Evolutionary conservation across 2,329 filamentous ascomycete species (phyloP).

Genomic region (Botryosphaeria dothidea): DNA sequence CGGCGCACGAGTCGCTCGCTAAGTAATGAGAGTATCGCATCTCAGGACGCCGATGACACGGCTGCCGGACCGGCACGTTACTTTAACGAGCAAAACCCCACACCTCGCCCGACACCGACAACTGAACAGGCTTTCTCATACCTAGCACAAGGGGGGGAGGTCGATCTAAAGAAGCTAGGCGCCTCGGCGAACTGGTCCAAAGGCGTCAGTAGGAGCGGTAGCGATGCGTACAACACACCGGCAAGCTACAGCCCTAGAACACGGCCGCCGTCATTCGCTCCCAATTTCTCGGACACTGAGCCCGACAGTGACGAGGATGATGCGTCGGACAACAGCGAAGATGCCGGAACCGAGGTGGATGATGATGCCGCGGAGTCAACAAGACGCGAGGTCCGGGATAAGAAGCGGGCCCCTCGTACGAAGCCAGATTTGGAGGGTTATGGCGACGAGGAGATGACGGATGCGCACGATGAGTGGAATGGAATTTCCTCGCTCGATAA

Average conservation of each 20-base stretch:
- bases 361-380: not conserved
- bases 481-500: not conserved
- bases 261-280: no score
- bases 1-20: constrained; percentile 43
- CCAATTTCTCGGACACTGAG: not conserved
- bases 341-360: not conserved
- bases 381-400: not conserved
- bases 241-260: no score
- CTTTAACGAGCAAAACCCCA: not conserved
- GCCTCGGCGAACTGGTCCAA: not conserved
- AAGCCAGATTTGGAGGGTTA: not conserved
- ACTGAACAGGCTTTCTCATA: not conserved
- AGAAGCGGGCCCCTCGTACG: not conserved
- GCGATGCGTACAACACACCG: not conserved
- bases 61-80: constrained; percentile 23
- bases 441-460: not conserved
- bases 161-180: constrained; percentile 25
- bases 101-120: not conserved
- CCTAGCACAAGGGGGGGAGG: not conserved
- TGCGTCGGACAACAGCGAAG: not conserved
- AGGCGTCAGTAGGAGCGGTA: not conserved
- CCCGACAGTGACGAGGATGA: not conserved
- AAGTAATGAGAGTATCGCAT: constrained; percentile 35
- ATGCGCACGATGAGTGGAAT: not conserved
- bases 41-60: constrained; percentile 22